Percentiles rank a stretch among this genome's conserved stretches.
These are phyloP conservation scores for Stemphylium lycopersici DNA, from an alignment of 2,329 filamentous ascomycete genomes.

Conservation along the genomic window DNA sequence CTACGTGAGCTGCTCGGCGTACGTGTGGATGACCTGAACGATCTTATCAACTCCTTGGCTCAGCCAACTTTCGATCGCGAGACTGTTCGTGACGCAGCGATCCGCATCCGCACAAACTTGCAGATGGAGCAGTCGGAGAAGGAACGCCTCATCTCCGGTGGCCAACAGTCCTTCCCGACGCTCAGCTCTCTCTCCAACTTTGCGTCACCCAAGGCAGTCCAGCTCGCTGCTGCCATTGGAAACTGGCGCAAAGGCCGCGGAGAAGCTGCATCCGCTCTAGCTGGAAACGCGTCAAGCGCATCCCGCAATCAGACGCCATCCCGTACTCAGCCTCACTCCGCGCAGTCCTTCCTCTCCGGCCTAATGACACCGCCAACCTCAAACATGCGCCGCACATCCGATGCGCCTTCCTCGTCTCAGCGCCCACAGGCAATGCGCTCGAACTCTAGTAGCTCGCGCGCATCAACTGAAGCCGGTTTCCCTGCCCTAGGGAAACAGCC, in stretches of 20 bases:
- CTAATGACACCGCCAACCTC: slow-evolving; percentile 89
- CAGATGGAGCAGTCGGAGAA: slow-evolving; percentile 98
- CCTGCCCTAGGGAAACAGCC: slow-evolving; percentile 42
- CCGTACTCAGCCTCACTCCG: slow-evolving; percentile 51
- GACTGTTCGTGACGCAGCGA: slow-evolving; percentile 85
- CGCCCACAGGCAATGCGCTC: slow-evolving; percentile 35
- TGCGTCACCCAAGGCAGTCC: slow-evolving; percentile 81
- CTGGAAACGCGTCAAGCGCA: slow-evolving; percentile 36
- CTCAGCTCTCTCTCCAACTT: slow-evolving; percentile 78
- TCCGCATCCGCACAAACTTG: slow-evolving; percentile 89
- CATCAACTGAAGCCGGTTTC: slow-evolving; percentile 39
- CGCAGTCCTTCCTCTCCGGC: slow-evolving; percentile 73
- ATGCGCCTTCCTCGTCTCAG: slow-evolving; percentile 45
- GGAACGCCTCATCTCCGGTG: slow-evolving; percentile 77
- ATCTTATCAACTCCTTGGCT: slow-evolving; percentile 82
- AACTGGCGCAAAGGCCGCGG: slow-evolving; percentile 80
- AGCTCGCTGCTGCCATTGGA: slow-evolving; percentile 96
- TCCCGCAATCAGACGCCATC: slow-evolving; percentile 44
- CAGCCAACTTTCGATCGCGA: slow-evolving; percentile 77
- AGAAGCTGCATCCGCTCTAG: slow-evolving; percentile 55
- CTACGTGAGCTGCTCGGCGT: slow-evolving; percentile 91
- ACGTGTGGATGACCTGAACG: slow-evolving; percentile 86
- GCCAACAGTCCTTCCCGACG: slow-evolving; percentile 67
- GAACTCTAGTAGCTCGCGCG: slow-evolving; percentile 38
- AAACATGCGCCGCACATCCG: slow-evolving; percentile 67